These are phyloP conservation scores for Phaeodactylum tricornutum DNA, from an alignment of 108 stramenopile species.

Conservation along the genomic window DNA sequence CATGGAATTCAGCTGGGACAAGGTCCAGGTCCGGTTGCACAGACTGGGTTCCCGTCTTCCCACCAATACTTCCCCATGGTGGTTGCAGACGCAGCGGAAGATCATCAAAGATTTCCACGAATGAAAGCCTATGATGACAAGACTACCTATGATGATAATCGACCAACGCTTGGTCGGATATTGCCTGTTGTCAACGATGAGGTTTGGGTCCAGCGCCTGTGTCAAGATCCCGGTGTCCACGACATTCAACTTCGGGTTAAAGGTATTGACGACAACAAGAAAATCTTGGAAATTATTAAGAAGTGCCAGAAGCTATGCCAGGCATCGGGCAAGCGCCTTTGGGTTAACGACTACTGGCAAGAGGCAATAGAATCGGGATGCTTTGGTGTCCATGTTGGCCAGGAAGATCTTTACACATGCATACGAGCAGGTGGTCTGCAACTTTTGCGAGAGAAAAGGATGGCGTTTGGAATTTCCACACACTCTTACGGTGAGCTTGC, in stretches of 20 bases:
- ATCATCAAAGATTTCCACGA: not conserved
- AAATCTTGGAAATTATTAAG: slow-evolving; percentile 37
- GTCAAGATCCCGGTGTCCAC: slow-evolving; percentile 27
- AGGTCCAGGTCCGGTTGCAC: slow-evolving; percentile 78
- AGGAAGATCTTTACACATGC: slow-evolving; percentile 81
- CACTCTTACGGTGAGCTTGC: slow-evolving; percentile 87
- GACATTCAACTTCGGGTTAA: slow-evolving; percentile 84
- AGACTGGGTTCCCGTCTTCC: slow-evolving; percentile 63
- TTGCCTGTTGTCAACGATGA: slow-evolving; percentile 74
- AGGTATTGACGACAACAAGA: slow-evolving; percentile 35
- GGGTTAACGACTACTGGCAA: slow-evolving; percentile 90
- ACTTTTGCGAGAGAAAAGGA: slow-evolving; percentile 18
- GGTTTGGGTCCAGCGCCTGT: slow-evolving; percentile 47
- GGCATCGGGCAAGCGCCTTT: slow-evolving; percentile 44
- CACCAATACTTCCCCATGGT: slow-evolving; percentile 46
- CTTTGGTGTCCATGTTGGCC: slow-evolving; percentile 89
- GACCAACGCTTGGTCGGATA: slow-evolving; percentile 47
- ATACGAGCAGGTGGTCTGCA: slow-evolving; percentile 44
- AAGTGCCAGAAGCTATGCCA: slow-evolving; percentile 45
- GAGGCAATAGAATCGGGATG: slow-evolving; percentile 65
- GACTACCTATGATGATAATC: slow-evolving; percentile 1
- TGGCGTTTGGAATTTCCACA: slow-evolving; percentile 85
- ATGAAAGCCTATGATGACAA: slow-evolving; percentile 22
- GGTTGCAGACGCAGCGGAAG: slow-evolving; percentile 5
- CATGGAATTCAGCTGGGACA: slow-evolving; percentile 54